Evolutionary conservation across 192 early-diverging fungal genomes (phyloP), one percentile per base, ranked within the genome.

Genomic region (Rhizoclosmatium globosum): DNA sequence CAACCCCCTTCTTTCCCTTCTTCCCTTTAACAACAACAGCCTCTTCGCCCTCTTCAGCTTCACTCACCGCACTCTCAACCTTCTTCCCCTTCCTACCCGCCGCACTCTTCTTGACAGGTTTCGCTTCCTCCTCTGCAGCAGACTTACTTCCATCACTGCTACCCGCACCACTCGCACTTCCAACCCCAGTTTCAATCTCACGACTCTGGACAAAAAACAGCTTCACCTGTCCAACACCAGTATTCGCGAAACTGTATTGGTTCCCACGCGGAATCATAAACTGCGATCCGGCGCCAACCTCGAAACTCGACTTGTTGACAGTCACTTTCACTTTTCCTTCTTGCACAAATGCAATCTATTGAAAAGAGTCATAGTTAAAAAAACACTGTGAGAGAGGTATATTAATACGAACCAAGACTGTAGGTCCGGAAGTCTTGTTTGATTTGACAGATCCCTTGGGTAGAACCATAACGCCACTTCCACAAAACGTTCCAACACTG

Each of bases 241-340:
- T 48, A 66, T 86, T 86, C 23, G 62, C n/a, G 43, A 86, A 77
- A 19, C 74, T 58, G 71, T 86, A 86, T 38, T 82, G 81, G 71
- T 86, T 86, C 4, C 85, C 87, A 83, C 89, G 65, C 7, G 89
- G 89, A 39, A 91, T 81, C 64, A 89, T 73, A 58, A 91, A 88
- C 50, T 86, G 81, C 0, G 74, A 56, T 2, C 84, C 86, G 2
- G 73, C 76, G 9, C 45, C 56, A 6, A 89, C 76, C 23, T 76
- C 77, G 71, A 91, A 91, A 23, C n/a, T 68, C 0, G 65, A 83
- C 53, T 81, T 84, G 77, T 91, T 80, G 11, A 89, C 73, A 21
- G 65, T 71, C 4, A 86, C 85, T 50, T 72, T 79, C 15, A 89
- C 82, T 39, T 70, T 47, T 2, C 89, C 89, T 13, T 53, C 69